Base-by-base conservation (phyloP, 2,329 filamentous ascomycete species). In the Epichloe uncinata region DNA sequence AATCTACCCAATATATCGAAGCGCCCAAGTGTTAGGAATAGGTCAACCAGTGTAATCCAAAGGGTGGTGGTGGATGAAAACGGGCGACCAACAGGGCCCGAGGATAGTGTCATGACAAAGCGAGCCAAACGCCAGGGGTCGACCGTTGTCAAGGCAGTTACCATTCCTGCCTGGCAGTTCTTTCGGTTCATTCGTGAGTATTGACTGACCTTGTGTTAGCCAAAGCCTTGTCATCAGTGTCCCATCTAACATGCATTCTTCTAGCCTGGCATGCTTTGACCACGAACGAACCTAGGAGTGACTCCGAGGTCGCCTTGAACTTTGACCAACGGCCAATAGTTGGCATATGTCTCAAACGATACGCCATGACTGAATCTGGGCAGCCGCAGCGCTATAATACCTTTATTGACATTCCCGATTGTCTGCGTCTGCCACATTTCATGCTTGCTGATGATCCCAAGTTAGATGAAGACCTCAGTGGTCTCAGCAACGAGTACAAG, bases 101-200 rank as follows among this genome's bases (percentile, higher is more conserved):
- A 74, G 26, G 63, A 68, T 13, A 60, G 63, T 15, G 69, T 63
- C 13, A 60, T 74, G 33, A 62, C 72, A 40, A 67, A 70, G 53
- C 70, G 63, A 63, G 67, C 56, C 65, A 70, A 59, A 64, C 63
- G 57, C 62, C 73, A 61, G 65, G 71, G 57, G 9, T 77, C 75
- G 12, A 73, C 69, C 2, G 71, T 74, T 50, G 73, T 69, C 57
- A 95, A 91, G 61, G 90, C 95, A 59, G 85, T 97, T 13, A 83
- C 91, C 52, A 95, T 97, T 72, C 91, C 91, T 37, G 93, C 93
- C 2, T 97, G 90, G 89, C 91, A 96, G 60, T 95, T 97, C 61
- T 97, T 96, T 68, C 88, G 86, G 60, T 72, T 97, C 26, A 88
- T 96, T 58, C 90, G 85, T 89, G 71, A 69, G 85, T 74, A 58